Evolutionary conservation across 1,284 basidiomycete genomes (phyloP).

Genomic region (Fomitopsis pinicola): DNA sequence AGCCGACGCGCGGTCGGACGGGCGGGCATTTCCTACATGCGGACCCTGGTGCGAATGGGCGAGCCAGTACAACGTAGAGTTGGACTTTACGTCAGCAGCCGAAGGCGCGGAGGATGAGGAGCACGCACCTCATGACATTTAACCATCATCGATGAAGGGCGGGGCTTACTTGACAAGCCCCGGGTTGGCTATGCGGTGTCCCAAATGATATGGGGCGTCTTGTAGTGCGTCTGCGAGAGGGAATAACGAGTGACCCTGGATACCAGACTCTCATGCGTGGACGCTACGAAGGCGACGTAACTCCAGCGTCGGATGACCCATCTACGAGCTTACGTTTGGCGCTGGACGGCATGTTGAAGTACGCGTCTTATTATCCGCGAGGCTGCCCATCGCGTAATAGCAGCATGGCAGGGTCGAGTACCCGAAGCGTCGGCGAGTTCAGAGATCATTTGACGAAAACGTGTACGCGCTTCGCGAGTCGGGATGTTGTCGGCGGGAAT

Average conservation of each 20-base stretch:
- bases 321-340: neutral
- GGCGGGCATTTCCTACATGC: neutral
- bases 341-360: neutral
- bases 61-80: constrained; percentile 2
- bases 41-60: neutral
- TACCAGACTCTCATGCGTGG: neutral
- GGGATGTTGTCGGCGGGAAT: neutral
- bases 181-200: neutral
- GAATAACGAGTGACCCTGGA: neutral
- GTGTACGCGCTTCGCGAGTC: neutral
- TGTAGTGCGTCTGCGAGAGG: neutral
- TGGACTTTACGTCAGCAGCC: neutral
- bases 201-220: neutral
- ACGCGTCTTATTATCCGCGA: neutral
- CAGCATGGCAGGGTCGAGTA: neutral
- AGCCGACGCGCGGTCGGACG: neutral
- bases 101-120: neutral
- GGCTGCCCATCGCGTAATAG: neutral
- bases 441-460: neutral
- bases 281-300: neutral
- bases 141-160: neutral
- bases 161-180: neutral
- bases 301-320: neutral
- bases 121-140: neutral
- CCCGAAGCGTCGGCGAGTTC: neutral